Conservation (phyloP, 495 filamentous ascomycete genomes). For the Paragyromitra xinjiangensis region DNA sequence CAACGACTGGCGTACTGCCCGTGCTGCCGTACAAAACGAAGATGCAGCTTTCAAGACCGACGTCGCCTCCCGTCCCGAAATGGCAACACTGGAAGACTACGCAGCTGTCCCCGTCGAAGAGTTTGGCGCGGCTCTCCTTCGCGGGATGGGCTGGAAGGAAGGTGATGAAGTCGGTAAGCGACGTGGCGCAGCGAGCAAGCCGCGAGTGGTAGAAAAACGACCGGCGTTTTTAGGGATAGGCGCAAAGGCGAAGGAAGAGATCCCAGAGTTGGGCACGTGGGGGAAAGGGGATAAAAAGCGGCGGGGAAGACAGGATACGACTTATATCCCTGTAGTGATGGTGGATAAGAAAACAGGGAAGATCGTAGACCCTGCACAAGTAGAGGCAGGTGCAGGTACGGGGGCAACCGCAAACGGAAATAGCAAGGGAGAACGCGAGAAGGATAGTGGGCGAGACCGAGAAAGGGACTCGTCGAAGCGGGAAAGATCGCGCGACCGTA, state of each 20-base stretch:
- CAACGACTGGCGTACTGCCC: conserved; percentile 58
- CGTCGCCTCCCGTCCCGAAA: conserved; percentile 75
- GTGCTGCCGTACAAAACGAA: conserved; percentile 63
- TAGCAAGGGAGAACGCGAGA: conserved; percentile 35
- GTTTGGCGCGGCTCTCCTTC: conserved; percentile 86
- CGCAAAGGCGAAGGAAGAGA: conserved; percentile 65
- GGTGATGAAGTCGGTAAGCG: conserved; percentile 74
- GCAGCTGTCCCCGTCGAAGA: conserved; percentile 88
- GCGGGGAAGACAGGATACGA: conserved; percentile 62
- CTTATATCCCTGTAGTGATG: conserved; percentile 74
- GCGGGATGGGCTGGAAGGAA: conserved; percentile 94
- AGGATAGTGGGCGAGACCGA: conserved; percentile 52
- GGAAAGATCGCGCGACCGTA: conserved; percentile 61
- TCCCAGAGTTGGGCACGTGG: conserved; percentile 73
- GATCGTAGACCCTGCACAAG: conserved; percentile 65
- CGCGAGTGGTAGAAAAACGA: conserved; percentile 67
- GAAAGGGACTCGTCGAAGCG: conserved; percentile 57
- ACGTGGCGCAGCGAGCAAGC: conserved; percentile 61
- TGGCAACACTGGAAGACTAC: conserved; percentile 83
- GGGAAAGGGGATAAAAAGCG: conserved; percentile 71
- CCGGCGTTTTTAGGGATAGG: conserved; percentile 88
- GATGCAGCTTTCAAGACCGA: conserved; percentile 73
- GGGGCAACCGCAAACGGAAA: conserved; percentile 61
- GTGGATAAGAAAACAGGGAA: conserved; percentile 73
- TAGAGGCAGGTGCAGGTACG: conserved; percentile 57